Evolutionary conservation across 441 rosid species (phyloP).

Genomic region (Populus tomentosa): DNA sequence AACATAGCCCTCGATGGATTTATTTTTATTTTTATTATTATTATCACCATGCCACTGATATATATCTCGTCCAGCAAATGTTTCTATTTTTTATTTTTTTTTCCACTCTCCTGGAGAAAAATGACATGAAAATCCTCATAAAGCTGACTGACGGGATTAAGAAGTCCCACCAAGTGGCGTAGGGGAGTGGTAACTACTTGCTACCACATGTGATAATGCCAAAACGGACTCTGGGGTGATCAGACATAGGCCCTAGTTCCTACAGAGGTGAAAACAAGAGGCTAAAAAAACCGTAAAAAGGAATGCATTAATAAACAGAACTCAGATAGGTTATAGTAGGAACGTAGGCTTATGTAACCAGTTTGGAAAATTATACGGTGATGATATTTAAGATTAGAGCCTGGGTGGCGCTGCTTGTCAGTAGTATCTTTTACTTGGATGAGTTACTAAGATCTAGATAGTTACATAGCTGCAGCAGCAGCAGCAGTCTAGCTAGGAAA

Average conservation of each 20-base stretch:
- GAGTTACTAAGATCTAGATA: slow-evolving; percentile 21
- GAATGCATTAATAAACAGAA: neutral
- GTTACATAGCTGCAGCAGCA: neutral
- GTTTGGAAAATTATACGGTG: neutral
- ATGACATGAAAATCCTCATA: neutral
- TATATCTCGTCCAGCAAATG: no score
- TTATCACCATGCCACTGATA: no score
- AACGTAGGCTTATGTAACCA: neutral
- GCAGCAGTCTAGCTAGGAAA: neutral
- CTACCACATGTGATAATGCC: neutral
- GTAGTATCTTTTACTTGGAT: slow-evolving; percentile 35
- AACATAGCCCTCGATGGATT: no score
- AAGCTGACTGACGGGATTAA: neutral
- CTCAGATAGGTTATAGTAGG: neutral
- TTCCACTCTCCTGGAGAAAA: neutral
- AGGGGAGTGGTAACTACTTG: no score
- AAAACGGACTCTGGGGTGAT: neutral
- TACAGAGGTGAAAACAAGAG: neutral
- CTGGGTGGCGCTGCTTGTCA: no score
- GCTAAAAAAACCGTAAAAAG: neutral
- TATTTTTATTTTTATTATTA: no score
- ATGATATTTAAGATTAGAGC: no score
- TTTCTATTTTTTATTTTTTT: no score
- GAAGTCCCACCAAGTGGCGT: neutral
- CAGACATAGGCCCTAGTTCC: neutral